A percentile compares a stretch with the other conserved stretches of the same genome.
Conservation (phyloP, 257 asterid species). For the Paulownia fortunei region DNA sequence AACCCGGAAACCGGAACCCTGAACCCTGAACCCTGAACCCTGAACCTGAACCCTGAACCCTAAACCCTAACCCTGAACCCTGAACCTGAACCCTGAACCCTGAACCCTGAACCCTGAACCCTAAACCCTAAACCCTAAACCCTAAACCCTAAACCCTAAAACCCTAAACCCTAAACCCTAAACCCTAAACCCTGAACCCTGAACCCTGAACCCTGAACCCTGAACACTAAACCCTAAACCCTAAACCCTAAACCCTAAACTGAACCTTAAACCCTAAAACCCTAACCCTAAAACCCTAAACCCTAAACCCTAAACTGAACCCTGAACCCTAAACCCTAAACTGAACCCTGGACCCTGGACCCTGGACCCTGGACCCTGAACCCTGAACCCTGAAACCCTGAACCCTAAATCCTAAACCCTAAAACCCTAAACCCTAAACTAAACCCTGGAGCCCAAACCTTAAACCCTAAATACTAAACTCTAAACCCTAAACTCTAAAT, state of each 20-base stretch:
- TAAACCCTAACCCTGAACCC: background rate
- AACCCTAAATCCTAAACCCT: background rate
- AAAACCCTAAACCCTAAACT: background rate
- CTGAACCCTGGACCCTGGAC: constrained; percentile 9
- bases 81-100: constrained; percentile 7
- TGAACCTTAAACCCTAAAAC: background rate
- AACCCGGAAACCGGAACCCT: background rate
- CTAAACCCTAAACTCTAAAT: background rate
- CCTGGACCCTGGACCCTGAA: background rate
- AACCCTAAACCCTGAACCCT: background rate
- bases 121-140: background rate
- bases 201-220: background rate
- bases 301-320: constrained; percentile 19
- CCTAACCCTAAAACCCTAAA: background rate
- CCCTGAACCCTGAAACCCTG: background rate
- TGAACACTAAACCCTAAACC: background rate
- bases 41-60: background rate
- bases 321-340: constrained; percentile 24
- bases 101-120: background rate
- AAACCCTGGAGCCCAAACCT: background rate
- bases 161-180: background rate
- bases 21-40: constrained; percentile 6
- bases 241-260: background rate
- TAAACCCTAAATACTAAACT: background rate
- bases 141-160: constrained; percentile 2